Base-by-base conservation (phyloP, 148 eudicot genomes). In the Rhododendron simsii region DNA sequence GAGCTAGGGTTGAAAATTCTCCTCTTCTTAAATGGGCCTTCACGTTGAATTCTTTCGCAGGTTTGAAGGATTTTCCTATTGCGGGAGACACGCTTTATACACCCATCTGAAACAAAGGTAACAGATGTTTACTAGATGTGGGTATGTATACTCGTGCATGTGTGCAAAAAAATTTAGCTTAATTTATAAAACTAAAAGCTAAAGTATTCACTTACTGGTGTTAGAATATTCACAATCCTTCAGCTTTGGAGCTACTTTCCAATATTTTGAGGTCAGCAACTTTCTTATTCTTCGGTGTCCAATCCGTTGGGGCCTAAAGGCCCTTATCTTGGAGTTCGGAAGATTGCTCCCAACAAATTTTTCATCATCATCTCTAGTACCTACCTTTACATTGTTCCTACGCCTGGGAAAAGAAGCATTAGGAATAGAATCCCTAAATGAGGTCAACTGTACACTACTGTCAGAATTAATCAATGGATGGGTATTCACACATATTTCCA, bases 351-450 rank as follows among this genome's bases (percentile, higher is more conserved):
- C 89, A 86, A 89, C 93, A 89, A 86, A 91, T 88, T 91, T 98
- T 88, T 95, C 98, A 84, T 98, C 99, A 93, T 95, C 95, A 91
- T 98, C 98, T 92, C 95, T 95, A 94, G 85, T 87, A 77, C 86
- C 90, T 91, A 91, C 55, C 39, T 92, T 93, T 91, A 94, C 95
- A 95, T 90, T 87, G 82, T 88, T 94, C 92, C 92, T 91, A 61
- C 82, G 89, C 90, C 90, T 90, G 28, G 83, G 86, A 84, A 92
- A 88, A 79, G 86, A 91, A 92, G 89, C 91, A 90, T 89, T 87
- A 88, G 92, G 93, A 89, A 84, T 61, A n/a, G 90, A 75, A 63
- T 91, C 95, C 90, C 92, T 90, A 80, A 63, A 87, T 76, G 90
- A 90, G 89, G 98, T 85, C 77, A 92, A 65, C 90, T 95, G 89